Base-by-base conservation (phyloP, 1,284 basidiomycete species). In the Fomitopsis pinicola region DNA sequence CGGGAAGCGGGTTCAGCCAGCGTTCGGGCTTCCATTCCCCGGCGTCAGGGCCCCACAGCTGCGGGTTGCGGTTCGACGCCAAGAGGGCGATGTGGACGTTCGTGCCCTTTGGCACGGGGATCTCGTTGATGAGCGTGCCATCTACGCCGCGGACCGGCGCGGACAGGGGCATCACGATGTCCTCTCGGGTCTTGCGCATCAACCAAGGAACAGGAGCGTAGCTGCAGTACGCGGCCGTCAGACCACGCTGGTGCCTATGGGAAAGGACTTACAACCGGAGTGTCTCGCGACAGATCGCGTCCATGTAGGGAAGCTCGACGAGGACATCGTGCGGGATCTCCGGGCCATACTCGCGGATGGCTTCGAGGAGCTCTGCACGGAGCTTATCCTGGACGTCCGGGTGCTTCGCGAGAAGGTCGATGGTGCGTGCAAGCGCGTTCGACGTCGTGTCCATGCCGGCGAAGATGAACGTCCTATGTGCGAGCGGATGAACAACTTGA, bases 161-260 rank as follows among this genome's bases (percentile, higher is more conserved):
- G 33, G 72, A 75, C 42, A 86, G 74, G 0, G 83, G 84, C 19
- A 87, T 75, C 2, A 83, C 66, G 53, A 85, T 82, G 63, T 86
- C 82, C 73, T 84, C 36, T 5, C 60, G 59, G 2, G 63, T 53
- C 59, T 30, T 53, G 30, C 62, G 58, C 3, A 40, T 12, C 8
- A 61, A 5, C 38, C 44, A 28, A 2, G 59, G 44, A 15, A 61
- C 52, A 9, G 59, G 62, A 15, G 62, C 55, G 28, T 61, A 56
- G 5, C 62, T 63, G 59, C 9, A 14, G 1, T 1, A 14, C 3
- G 28, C 48, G 2, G 17, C 50, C 5, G 40, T 58, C 35, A 54
- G 52, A 30, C 19, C 17, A 1, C 14, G 5, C 3, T 38, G 7
- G 26, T 36, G 8, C 28, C 6, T 12, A 46, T 17, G 28, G 5